Conservation (phyloP, 2,329 filamentous ascomycete genomes). For the Lecanosticta acicola region DNA sequence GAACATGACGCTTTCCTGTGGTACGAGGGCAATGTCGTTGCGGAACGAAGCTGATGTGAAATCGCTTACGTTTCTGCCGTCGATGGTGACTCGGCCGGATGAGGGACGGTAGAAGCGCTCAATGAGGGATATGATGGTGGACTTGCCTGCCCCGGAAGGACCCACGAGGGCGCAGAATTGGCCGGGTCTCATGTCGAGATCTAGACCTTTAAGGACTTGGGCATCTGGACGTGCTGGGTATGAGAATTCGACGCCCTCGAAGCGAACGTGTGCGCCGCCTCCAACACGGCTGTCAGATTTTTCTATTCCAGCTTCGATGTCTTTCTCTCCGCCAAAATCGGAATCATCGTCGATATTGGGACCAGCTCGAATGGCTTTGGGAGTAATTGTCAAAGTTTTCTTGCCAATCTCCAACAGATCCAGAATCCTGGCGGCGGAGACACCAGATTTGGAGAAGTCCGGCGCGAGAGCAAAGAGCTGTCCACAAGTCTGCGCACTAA, state of each 20-base stretch:
- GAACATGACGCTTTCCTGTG: slow-evolving; percentile 46
- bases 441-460: slow-evolving; percentile 63
- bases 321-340: slow-evolving; percentile 2
- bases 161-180: slow-evolving; percentile 41
- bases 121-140: slow-evolving; percentile 37
- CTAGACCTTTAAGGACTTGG: slow-evolving; percentile 46
- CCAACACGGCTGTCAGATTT: slow-evolving; percentile 2
- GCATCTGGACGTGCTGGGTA: slow-evolving; percentile 59
- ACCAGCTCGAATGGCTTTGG: slow-evolving; percentile 6
- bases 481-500: slow-evolving; percentile 67
- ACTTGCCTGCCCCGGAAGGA: slow-evolving; percentile 38
- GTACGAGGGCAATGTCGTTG: slow-evolving; percentile 40
- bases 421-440: slow-evolving; percentile 54
- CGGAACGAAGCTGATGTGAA: slow-evolving; percentile 38
- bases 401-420: slow-evolving; percentile 37
- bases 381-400: slow-evolving; percentile 10
- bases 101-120: slow-evolving; percentile 56
- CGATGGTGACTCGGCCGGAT: slow-evolving; percentile 58
- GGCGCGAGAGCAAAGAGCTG: slow-evolving; percentile 71
- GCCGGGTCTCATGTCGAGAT: slow-evolving; percentile 31
- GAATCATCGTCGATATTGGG: slow-evolving; percentile 4
- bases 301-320: slow-evolving; percentile 7
- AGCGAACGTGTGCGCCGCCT: slow-evolving; percentile 39
- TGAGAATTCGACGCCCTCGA: slow-evolving; percentile 57
- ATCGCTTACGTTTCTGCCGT: slow-evolving; percentile 34